Evolutionary conservation across 306 rosid species (phyloP).

Genomic region (Pyrus pyrifolia): DNA sequence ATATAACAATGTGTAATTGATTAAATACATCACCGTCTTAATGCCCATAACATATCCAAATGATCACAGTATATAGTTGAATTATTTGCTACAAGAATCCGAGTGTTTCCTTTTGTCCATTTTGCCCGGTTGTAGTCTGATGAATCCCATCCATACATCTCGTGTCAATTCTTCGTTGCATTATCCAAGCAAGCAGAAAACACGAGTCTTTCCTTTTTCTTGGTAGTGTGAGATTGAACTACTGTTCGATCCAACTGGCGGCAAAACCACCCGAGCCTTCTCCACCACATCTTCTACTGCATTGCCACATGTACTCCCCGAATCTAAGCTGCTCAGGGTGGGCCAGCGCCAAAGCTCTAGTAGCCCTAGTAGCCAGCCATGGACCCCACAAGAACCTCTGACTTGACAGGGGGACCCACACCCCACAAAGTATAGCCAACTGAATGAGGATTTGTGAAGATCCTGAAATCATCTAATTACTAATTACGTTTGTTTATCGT

Average conservation of each 20-base stretch:
- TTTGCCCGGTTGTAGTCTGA: neutral
- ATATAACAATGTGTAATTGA: too few relatives aligned
- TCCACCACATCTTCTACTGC: neutral
- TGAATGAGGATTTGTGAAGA: neutral
- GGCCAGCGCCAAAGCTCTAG: neutral
- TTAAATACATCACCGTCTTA: too few relatives aligned
- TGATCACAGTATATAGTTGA: neutral
- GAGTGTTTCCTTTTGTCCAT: neutral
- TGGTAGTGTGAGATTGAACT: neutral
- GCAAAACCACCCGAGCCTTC: neutral
- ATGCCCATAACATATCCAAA: neutral
- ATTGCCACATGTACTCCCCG: neutral
- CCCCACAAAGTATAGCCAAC: slow-evolving; percentile 37
- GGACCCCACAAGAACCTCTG: neutral
- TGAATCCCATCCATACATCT: neutral
- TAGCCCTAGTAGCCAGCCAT: neutral
- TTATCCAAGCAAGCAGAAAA: neutral
- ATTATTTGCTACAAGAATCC: neutral
- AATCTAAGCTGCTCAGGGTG: neutral
- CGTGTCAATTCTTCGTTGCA: neutral
- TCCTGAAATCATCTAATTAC: rapidly evolving
- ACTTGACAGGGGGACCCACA: slow-evolving; percentile 16
- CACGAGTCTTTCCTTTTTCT: neutral
- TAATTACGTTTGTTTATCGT: rapidly evolving
- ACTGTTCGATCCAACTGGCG: neutral